Evolutionary conservation across 805 yeast species (phyloP), one percentile per base, ranked within the genome.

Genomic region (Metschnikowia cerradonensis): DNA sequence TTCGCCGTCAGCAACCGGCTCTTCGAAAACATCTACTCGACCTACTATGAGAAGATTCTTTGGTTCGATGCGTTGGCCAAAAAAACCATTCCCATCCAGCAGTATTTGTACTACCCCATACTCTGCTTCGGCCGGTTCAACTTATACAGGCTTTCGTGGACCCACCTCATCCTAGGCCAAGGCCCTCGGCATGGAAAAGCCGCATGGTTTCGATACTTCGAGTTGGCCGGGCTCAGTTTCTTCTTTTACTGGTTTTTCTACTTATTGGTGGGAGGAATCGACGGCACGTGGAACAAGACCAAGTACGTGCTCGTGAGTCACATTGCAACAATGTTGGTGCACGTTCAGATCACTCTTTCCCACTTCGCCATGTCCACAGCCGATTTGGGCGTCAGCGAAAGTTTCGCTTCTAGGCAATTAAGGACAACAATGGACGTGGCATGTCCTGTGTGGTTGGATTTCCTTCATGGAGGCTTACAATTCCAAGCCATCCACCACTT

Each of bases 391-490:
- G 78, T 81, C 7, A 78, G 84, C 40, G 97, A 90, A 65, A 77
- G 90, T 6, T 90, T 90, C 62, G 80, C 84, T 0, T 83, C 86
- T 53, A 78, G 94, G 56, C 96, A 90, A 68, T 63, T 90, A 2
- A 77, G 97, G 59, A 90, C 97, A 1, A 90, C 96, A 2, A 90
- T 90, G 96, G 97, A 90, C 64, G 96, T 90, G 33, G 92, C 86
- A 60, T 90, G 97, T 71, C 96, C 97, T 2, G 84, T 80, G 54
- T 90, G 96, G 96, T 75, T 90, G 45, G 97, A 90, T 65, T 90
- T 82, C 60, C 75, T 90, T 62, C 97, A 90, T 62, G 97, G 97
- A 7, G 97, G 97, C 0, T 76, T 90, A 49, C 97, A 90, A 67
- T 90, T 88, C 72, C 97, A 90, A 65, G 94, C 91, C 0, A 81